phyloP scores from a whole-genome alignment of 495 filamentous ascomycete genomes.

The Neurospora intermedia region DNA sequence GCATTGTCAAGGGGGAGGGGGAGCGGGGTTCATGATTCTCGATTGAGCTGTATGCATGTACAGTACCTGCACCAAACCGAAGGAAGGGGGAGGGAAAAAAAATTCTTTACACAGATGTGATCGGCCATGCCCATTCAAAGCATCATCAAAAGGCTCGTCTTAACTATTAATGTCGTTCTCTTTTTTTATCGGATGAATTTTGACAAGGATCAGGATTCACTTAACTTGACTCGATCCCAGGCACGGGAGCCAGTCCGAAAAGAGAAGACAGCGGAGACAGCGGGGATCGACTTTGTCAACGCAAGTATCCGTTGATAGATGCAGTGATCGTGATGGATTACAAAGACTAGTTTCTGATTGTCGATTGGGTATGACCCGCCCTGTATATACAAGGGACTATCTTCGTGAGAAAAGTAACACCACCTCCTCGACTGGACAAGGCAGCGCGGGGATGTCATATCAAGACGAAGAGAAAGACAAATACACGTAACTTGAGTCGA shows the following conservation, averaged over 20 bases:
- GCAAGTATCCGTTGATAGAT: neutral
- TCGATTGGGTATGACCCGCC: neutral
- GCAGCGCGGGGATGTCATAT: neutral
- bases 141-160: neutral
- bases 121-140: neutral
- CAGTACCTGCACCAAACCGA: neutral
- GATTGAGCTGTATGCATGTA: neutral
- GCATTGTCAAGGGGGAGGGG: neutral
- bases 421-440: neutral
- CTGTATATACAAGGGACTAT: neutral
- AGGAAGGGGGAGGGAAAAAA: no score
- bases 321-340: neutral
- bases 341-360: neutral
- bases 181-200: neutral
- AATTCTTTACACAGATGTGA: neutral
- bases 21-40: neutral
- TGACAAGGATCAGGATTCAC: neutral
- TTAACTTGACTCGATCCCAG: neutral
- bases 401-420: neutral
- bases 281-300: neutral
- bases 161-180: no score
- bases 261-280: neutral
- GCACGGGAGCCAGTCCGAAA: neutral
- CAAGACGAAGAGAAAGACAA: neutral
- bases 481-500: neutral